A percentile compares a stretch with the other conserved stretches of the same genome.
These are phyloP conservation scores for Dactylis glomerata DNA, from an alignment of 176 grass and related monocot species.

Conservation along the genomic window DNA sequence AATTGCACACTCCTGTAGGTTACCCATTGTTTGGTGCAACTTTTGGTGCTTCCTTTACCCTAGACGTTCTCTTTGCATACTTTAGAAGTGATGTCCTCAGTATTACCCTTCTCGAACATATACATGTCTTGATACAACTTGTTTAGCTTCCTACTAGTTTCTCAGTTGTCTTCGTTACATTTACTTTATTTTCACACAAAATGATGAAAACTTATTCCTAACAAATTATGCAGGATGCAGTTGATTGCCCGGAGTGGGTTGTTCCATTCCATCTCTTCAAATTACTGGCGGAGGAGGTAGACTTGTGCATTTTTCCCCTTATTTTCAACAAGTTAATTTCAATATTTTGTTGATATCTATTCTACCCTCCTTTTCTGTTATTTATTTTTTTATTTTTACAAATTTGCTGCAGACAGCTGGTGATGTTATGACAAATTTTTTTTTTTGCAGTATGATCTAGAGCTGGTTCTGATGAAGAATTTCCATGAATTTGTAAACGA, in stretches of 20 bases:
- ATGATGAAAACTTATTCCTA: not conserved
- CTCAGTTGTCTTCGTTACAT: not conserved
- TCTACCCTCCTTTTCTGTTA: not conserved
- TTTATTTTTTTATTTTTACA: not conserved
- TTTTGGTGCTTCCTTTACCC: not conserved
- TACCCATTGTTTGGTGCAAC: not conserved
- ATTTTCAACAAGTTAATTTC: not conserved
- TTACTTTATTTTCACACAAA: not conserved
- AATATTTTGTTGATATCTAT: not conserved
- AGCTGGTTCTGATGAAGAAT: slow-evolving; percentile 87
- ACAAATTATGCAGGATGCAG: slow-evolving; percentile 60
- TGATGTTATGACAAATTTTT: slow-evolving; percentile 18
- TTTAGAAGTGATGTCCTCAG: not conserved
- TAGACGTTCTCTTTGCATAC: not conserved
- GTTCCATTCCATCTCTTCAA: slow-evolving; percentile 96
- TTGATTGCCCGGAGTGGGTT: slow-evolving; percentile 98
- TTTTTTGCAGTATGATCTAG: slow-evolving; percentile 65
- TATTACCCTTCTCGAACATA: not conserved
- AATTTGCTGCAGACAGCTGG: not conserved
- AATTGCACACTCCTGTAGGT: not conserved
- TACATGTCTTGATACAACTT: not conserved
- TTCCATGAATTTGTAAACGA: slow-evolving; percentile 89
- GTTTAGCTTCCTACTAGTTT: slow-evolving; percentile 5
- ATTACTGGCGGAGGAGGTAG: slow-evolving; percentile 91
- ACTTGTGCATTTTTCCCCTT: not conserved